Evolutionary conservation across 331 rosid species (phyloP).

Genomic region (Saraca asoca): DNA sequence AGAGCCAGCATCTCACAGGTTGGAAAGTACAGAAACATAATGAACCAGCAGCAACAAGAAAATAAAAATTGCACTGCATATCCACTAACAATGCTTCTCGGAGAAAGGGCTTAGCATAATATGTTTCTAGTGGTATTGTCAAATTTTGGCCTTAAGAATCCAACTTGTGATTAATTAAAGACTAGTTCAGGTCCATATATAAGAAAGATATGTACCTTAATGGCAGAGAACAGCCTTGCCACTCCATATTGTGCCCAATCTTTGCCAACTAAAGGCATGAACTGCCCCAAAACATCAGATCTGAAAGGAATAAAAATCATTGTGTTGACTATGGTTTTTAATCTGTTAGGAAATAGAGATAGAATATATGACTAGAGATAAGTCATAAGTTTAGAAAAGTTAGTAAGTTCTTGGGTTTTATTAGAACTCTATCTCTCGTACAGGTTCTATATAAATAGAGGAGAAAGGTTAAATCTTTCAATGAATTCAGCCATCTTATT

Average conservation of each 20-base stretch:
- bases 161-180: conserved; percentile 17
- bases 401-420: no score
- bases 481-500: no score
- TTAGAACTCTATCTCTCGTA: no score
- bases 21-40: neutral
- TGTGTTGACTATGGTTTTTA: conserved; percentile 11
- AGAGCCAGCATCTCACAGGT: neutral
- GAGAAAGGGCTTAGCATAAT: conserved; percentile 21
- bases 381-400: no score
- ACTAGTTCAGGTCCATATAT: conserved; percentile 20
- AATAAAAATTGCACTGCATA: neutral
- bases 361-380: no score
- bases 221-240: conserved; percentile 90
- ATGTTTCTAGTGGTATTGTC: conserved; percentile 7
- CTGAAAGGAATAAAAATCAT: conserved; percentile 43
- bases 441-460: no score
- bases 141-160: conserved; percentile 18
- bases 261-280: conserved; percentile 98
- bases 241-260: conserved; percentile 99
- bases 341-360: no score
- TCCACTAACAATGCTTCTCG: conserved; percentile 15
- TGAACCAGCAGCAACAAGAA: conserved; percentile 21
- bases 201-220: conserved; percentile 57
- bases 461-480: no score
- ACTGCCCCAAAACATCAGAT: conserved; percentile 97